phyloP scores from a whole-genome alignment of 139 green algal species.

The Astrephomene gubernaculifera region DNA sequence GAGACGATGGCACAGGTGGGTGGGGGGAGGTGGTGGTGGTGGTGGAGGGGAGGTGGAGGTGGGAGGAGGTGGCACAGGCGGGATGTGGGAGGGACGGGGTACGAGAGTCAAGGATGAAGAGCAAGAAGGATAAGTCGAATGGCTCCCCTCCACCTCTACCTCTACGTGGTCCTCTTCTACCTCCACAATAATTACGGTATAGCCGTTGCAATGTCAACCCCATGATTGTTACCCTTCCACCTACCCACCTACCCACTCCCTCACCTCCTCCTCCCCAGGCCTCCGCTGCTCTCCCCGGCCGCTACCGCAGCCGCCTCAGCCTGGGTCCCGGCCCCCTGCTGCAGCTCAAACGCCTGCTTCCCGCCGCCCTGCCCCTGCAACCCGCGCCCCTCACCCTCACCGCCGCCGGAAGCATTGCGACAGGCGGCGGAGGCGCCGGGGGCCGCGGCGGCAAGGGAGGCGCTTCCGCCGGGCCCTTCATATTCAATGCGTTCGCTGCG shows the following conservation, averaged over 20 bases:
- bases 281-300: slow-evolving; percentile 28
- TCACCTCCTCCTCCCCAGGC: slow-evolving; percentile 16
- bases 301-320: slow-evolving; percentile 32
- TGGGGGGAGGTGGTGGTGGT: neutral
- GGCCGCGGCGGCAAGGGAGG: neutral
- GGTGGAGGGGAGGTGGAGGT: no score
- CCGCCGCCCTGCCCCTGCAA: slow-evolving; percentile 33
- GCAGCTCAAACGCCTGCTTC: slow-evolving; percentile 46
- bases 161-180: no score
- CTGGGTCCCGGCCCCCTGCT: slow-evolving; percentile 55
- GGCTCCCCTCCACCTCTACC: no score
- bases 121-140: no score
- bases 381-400: neutral
- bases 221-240: no score
- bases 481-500: slow-evolving; percentile 77
- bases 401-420: neutral
- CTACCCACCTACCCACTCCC: no score
- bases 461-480: slow-evolving; percentile 64
- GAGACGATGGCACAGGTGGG: slow-evolving; percentile 61
- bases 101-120: no score
- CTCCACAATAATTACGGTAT: no score
- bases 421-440: neutral
- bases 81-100: no score
- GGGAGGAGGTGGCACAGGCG: no score
- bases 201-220: no score